Percentiles rank a stretch among this genome's conserved stretches.
phyloP scores from a whole-genome alignment of 192 early-diverging fungal genomes.

The Coemansia asiatica region DNA sequence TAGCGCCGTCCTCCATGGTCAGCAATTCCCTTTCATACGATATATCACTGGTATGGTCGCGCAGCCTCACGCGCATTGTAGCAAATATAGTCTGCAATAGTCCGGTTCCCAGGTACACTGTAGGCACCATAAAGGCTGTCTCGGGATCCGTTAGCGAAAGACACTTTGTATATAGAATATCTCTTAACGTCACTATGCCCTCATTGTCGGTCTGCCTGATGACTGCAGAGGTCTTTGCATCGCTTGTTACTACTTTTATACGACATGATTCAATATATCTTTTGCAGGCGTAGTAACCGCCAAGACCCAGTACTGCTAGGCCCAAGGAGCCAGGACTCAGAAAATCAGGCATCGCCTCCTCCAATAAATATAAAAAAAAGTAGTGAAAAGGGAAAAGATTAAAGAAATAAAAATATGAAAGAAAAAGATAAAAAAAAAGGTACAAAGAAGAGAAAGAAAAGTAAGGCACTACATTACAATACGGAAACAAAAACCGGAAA shows the following conservation, averaged over 20 bases:
- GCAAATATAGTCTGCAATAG: conserved; percentile 71
- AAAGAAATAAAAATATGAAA: background rate
- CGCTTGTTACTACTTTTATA: conserved; percentile 24
- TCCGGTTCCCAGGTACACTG: conserved; percentile 71
- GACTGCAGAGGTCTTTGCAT: conserved; percentile 35
- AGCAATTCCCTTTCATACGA: conserved; percentile 54
- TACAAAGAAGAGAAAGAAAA: background rate
- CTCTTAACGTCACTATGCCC: conserved; percentile 33
- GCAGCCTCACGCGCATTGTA: conserved; percentile 43
- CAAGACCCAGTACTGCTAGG: conserved; percentile 22
- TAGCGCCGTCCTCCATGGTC: conserved; percentile 75
- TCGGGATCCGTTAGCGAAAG: conserved; percentile 60
- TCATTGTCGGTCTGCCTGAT: conserved; percentile 31
- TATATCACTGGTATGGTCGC: conserved; percentile 27
- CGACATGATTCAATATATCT: conserved; percentile 41
- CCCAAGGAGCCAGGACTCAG: conserved; percentile 20
- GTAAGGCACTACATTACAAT: background rate
- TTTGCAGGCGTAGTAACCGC: conserved; percentile 15
- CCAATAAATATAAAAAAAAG: conserved; percentile 3
- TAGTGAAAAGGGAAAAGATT: background rate
- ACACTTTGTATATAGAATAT: conserved; percentile 45
- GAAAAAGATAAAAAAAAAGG: background rate
- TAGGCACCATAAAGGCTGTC: conserved; percentile 65
- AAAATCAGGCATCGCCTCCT: background rate
- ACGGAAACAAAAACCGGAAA: background rate